phyloP scores from a whole-genome alignment of 495 filamentous ascomycete species.

The Aspergillus homomorphus region DNA sequence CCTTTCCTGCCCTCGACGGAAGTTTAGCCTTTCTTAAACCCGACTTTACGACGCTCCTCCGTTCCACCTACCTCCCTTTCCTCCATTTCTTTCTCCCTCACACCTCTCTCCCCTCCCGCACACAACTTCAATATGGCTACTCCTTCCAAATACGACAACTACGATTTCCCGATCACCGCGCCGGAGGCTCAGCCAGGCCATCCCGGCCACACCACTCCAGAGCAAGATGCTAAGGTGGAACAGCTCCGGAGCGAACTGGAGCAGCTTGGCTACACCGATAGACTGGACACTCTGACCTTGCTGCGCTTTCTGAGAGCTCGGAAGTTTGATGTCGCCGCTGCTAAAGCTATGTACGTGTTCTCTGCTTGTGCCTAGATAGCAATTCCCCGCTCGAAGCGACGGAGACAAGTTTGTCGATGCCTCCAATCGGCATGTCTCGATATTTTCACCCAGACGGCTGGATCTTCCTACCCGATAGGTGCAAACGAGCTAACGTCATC shows the following conservation, averaged over 20 bases:
- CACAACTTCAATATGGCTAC: constrained; percentile 38
- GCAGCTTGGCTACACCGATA: constrained; percentile 74
- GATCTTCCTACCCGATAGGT: too few relatives aligned
- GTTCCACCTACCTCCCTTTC: neutral
- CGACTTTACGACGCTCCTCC: too few relatives aligned
- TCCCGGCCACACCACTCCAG: constrained; percentile 79
- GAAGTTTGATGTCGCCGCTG: constrained; percentile 82
- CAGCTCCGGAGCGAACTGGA: constrained; percentile 84
- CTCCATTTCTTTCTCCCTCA: constrained; percentile 5
- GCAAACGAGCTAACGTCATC: constrained; percentile 8
- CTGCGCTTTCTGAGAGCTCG: constrained; percentile 88
- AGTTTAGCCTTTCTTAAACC: too few relatives aligned
- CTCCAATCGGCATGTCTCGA: too few relatives aligned
- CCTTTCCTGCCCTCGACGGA: neutral
- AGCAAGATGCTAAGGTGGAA: constrained; percentile 86
- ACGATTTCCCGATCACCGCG: constrained; percentile 83
- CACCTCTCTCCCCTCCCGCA: constrained; percentile 4
- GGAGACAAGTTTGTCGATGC: too few relatives aligned
- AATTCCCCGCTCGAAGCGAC: neutral
- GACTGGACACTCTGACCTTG: constrained; percentile 87
- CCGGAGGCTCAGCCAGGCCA: constrained; percentile 70
- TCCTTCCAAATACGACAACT: constrained; percentile 89
- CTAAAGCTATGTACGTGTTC: constrained; percentile 80
- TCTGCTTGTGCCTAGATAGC: neutral
- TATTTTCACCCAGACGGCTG: too few relatives aligned